These are phyloP conservation scores for Phytophthora foliorum DNA, from an alignment of 352 stramenopile genomes.

Conservation along the genomic window DNA sequence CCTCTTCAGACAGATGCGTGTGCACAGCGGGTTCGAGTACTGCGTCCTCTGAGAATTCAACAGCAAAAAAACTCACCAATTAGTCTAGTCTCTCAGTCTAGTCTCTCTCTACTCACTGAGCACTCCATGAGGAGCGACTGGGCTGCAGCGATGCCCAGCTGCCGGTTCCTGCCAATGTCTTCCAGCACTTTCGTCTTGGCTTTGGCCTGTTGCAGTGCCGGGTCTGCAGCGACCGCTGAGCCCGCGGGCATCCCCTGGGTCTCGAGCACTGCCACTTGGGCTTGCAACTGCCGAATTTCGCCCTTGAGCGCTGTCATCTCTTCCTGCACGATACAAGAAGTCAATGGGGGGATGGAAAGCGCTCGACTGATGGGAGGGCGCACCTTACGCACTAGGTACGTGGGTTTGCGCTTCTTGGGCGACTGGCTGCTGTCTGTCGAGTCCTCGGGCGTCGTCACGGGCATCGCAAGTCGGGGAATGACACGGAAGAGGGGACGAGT, in stretches of 20 bases:
- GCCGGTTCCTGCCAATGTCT: slow-evolving; percentile 11
- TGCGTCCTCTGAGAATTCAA: slow-evolving; percentile 25
- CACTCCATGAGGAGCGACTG: slow-evolving; percentile 38
- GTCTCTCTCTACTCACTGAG: slow-evolving; percentile 8
- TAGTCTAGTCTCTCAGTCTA: no score
- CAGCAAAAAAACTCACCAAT: neutral
- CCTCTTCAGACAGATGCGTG: slow-evolving; percentile 34
- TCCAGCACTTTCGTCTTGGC: slow-evolving; percentile 13
- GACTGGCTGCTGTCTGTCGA: slow-evolving; percentile 2
- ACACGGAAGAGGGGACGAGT: no score
- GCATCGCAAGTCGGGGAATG: neutral
- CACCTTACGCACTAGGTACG: slow-evolving; percentile 37
- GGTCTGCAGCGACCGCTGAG: neutral
- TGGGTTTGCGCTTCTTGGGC: slow-evolving; percentile 35
- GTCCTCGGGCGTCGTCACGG: neutral
- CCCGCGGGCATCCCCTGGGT: slow-evolving; percentile 4
- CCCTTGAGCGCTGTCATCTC: slow-evolving; percentile 11
- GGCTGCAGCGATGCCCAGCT: slow-evolving; percentile 31
- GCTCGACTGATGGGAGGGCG: neutral
- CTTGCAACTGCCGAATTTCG: slow-evolving; percentile 16
- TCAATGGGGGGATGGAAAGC: neutral
- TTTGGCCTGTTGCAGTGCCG: neutral
- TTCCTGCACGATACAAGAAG: slow-evolving; percentile 10
- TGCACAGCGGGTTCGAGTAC: slow-evolving; percentile 32
- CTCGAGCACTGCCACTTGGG: slow-evolving; percentile 13